Evolutionary conservation across 768 basidiomycete genomes (phyloP), one percentile per base, ranked within the genome.

Genomic region (Psilocybe sp.): DNA sequence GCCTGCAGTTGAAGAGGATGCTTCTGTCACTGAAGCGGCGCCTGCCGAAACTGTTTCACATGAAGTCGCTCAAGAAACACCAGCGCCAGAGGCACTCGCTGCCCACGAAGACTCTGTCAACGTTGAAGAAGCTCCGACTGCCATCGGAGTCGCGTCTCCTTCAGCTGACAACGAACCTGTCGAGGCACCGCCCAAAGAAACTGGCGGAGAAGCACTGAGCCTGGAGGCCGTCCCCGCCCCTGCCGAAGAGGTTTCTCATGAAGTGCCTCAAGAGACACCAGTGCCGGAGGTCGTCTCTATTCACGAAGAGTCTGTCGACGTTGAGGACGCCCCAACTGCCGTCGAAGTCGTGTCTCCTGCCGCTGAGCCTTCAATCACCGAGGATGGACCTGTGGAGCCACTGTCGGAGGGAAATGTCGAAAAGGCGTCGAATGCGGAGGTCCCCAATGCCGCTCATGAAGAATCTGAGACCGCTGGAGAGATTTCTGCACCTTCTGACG

Each of bases 311-410:
- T 31, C 11, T 7, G 28, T 16, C 18, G 43, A 5, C 33, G 9
- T 14, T 31, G 23, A 44, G 3, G n/a, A 44, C 7, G 11, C 5
- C 4, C 15, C 43, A 39, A 33, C 51, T 40, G 43, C 44, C 20
- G 33, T 36, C 16, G 33, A 35, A n/a, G 47, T 41, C 40, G 47
- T 51, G 13, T 10, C 47, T 18, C 33, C 14, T 6, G 46, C 32
- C 4, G 45, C 19, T 34, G 56, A 49, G 33, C 47, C 38, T n/a
- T 45, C 53, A 15, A 18, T 35, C 18, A 54, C 36, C 9, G 42
- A 40, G 14, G 14, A n/a, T 14, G n/a, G n/a, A 20, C 12, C n/a
- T 8, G 13, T 13, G 7, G 40, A 42, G 10, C 4, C 7, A 5
- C 6, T 12, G 5, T 5, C 40, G 6, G 19, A 28, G 15, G 14